Percentiles rank a stretch among this genome's conserved stretches.
Evolutionary conservation across 1,284 basidiomycete genomes (phyloP).

Genomic region (Trichosporon faecale): DNA sequence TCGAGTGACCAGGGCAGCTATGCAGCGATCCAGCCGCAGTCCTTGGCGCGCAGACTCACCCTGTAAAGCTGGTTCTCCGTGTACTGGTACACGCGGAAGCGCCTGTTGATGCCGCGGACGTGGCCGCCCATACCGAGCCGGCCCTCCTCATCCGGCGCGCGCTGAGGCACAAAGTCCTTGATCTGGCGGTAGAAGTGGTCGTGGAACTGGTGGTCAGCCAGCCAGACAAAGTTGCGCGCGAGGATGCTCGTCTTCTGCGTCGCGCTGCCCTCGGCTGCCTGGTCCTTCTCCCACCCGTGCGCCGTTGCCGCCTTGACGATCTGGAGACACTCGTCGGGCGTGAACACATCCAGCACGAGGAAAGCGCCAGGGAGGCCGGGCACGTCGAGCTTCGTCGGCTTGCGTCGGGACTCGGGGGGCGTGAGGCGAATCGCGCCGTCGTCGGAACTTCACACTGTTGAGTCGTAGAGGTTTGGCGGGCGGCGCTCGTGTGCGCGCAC

Average conservation of each 20-base stretch:
- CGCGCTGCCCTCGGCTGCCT: slow-evolving; percentile 56
- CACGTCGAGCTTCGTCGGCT: slow-evolving; percentile 39
- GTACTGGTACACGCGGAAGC: slow-evolving; percentile 59
- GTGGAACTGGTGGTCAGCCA: slow-evolving; percentile 56
- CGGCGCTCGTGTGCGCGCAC: slow-evolving; percentile 52
- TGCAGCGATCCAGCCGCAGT: no score
- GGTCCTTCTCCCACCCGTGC: slow-evolving; percentile 57
- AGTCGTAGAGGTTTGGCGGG: slow-evolving; percentile 58
- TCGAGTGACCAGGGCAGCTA: no score
- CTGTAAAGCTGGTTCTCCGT: slow-evolving; percentile 57
- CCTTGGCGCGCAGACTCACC: slow-evolving; percentile 42
- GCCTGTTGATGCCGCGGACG: slow-evolving; percentile 57
- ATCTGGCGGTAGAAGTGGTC: slow-evolving; percentile 55
- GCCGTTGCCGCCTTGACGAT: slow-evolving; percentile 55
- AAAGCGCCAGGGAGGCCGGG: slow-evolving; percentile 56
- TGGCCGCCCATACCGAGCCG: slow-evolving; percentile 46
- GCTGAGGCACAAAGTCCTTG: slow-evolving; percentile 51
- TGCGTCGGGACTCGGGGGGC: slow-evolving; percentile 31
- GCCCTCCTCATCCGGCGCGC: slow-evolving; percentile 41
- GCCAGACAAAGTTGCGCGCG: slow-evolving; percentile 60
- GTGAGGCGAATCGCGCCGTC: slow-evolving; percentile 53
- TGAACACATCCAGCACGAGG: slow-evolving; percentile 57
- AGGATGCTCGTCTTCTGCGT: slow-evolving; percentile 55
- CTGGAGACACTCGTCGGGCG: slow-evolving; percentile 54
- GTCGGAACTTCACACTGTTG: slow-evolving; percentile 55